Evolutionary conservation across 345 rosid species (phyloP).

Genomic region (Lagerstroemia speciosa): DNA sequence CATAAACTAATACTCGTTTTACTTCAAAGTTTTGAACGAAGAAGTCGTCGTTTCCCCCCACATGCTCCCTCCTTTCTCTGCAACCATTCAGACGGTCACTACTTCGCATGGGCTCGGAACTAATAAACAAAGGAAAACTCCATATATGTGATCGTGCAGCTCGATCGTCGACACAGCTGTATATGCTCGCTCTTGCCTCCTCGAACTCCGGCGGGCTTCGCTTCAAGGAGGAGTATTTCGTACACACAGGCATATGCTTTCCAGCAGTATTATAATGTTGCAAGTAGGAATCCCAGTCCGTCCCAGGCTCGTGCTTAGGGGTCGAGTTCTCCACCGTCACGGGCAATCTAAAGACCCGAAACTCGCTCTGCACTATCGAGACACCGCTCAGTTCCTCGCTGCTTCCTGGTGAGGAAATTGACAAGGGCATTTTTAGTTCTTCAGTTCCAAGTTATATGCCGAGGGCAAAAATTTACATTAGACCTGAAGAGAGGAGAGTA

Average conservation of each 20-base stretch:
- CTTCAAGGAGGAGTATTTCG: constrained; percentile 13
- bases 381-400: too few species aligned
- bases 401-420: too few species aligned
- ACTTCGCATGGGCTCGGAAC: constrained; percentile 4
- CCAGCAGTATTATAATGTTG: background rate
- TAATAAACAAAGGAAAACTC: constrained; percentile 1
- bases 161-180: constrained; percentile 16
- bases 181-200: constrained; percentile 3
- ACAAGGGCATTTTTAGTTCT: too few species aligned
- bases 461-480: too few species aligned
- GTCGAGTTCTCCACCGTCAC: too few species aligned
- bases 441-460: too few species aligned
- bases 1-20: background rate
- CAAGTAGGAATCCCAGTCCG: background rate
- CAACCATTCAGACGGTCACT: constrained; percentile 16
- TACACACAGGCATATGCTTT: background rate
- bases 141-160: constrained; percentile 5
- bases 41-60: background rate
- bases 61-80: background rate
- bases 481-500: too few species aligned
- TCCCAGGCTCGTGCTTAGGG: background rate
- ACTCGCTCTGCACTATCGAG: too few species aligned
- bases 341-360: too few species aligned
- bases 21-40: background rate
- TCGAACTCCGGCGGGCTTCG: background rate